These are phyloP conservation scores for Exophiala viscosa DNA, from an alignment of 2,329 filamentous ascomycete genomes.

Conservation along the genomic window DNA sequence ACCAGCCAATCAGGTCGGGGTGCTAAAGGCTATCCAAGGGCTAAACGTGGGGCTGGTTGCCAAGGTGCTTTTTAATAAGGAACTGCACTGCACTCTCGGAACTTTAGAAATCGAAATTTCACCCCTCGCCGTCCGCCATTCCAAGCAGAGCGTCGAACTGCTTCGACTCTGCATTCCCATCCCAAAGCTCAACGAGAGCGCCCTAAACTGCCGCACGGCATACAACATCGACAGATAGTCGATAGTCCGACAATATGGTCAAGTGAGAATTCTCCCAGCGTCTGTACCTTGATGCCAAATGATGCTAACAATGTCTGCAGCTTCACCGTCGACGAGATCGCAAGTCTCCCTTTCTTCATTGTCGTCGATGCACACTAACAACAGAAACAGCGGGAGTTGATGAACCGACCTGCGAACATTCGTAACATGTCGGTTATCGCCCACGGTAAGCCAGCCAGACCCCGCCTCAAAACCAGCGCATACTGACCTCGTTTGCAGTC, in stretches of 20 bases:
- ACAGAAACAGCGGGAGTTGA: constrained; percentile 25
- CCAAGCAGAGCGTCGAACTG: too few species aligned
- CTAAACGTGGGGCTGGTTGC: too few species aligned
- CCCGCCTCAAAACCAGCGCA: neutral
- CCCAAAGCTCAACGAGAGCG: constrained; percentile 27
- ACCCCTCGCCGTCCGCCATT: too few species aligned
- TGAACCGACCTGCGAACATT: constrained; percentile 56
- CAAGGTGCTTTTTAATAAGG: too few species aligned
- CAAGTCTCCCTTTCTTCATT: constrained; percentile 10
- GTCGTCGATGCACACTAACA: neutral
- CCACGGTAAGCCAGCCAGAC: constrained; percentile 60
- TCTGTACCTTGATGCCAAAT: neutral
- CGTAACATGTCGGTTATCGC: constrained; percentile 99
- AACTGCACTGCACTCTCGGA: too few species aligned
- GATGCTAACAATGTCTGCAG: constrained; percentile 51
- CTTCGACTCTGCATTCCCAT: constrained; percentile 18
- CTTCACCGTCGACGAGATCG: constrained; percentile 92
- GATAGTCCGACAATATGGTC: constrained; percentile 94
- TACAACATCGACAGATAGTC: constrained; percentile 1
- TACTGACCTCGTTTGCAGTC: constrained; percentile 49
- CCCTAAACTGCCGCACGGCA: constrained; percentile 17
- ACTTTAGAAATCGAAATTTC: too few species aligned
- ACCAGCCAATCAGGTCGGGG: too few species aligned
- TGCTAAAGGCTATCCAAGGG: too few species aligned
- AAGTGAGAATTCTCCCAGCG: constrained; percentile 59